Evolutionary conservation across 1,139 yeast genomes (phyloP).

Genomic region (Saccharomyces hybrid): DNA sequence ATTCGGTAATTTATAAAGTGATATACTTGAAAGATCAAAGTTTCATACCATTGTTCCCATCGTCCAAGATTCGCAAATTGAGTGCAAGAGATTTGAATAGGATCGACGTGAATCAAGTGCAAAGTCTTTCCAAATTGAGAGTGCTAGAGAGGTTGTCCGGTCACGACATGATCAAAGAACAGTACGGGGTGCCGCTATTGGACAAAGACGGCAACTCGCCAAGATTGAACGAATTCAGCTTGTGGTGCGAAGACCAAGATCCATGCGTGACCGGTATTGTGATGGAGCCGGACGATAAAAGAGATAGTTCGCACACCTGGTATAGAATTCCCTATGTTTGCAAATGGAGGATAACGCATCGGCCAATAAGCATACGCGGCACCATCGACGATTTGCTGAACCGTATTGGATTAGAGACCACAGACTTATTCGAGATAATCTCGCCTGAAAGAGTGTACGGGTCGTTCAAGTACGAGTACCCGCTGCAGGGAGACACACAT

Average conservation of each 20-base stretch:
- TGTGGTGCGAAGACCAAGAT: constrained; percentile 31
- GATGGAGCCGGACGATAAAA: constrained; percentile 11
- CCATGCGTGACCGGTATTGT: constrained; percentile 27
- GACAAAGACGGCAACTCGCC: constrained; percentile 17
- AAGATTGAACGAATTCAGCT: constrained; percentile 16
- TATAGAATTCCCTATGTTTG: constrained; percentile 20
- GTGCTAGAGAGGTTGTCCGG: constrained; percentile 23
- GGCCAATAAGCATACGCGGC: constrained; percentile 18
- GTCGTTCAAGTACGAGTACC: constrained; percentile 27
- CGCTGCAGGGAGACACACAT: constrained; percentile 22
- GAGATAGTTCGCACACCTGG: constrained; percentile 19
- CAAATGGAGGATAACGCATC: constrained; percentile 24
- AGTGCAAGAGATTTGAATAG: constrained; percentile 19
- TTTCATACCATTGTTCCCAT: constrained; percentile 26
- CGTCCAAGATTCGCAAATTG: constrained; percentile 21
- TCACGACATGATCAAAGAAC: constrained; percentile 28
- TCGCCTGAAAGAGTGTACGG: constrained; percentile 24
- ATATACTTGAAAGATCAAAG: constrained; percentile 20
- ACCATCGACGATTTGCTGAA: constrained; percentile 14
- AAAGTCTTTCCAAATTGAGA: constrained; percentile 15
- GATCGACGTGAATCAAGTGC: constrained; percentile 19
- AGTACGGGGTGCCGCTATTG: constrained; percentile 28
- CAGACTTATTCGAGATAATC: constrained; percentile 22
- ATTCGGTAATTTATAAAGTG: constrained; percentile 26
- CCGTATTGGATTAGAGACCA: constrained; percentile 18